phyloP scores from a whole-genome alignment of 1,139 yeast genomes.

The Yamadazyma diospyri region DNA sequence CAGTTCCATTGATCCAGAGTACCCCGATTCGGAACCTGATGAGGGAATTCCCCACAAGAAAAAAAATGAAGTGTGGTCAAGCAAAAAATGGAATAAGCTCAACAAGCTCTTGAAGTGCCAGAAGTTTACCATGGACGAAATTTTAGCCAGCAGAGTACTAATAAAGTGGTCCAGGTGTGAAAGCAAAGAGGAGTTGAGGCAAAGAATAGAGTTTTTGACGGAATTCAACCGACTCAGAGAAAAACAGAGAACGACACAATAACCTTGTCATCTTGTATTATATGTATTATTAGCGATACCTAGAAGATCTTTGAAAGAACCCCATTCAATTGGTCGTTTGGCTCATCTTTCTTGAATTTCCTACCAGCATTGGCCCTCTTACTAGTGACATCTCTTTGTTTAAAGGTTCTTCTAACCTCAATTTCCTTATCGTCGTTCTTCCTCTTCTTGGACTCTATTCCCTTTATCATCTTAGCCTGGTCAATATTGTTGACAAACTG shows the following conservation, averaged over 20 bases:
- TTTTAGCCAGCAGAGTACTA: slow-evolving; percentile 22
- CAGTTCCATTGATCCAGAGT: slow-evolving; percentile 6
- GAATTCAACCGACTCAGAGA: slow-evolving; percentile 12
- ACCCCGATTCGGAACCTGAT: slow-evolving; percentile 6
- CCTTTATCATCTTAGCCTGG: slow-evolving; percentile 73
- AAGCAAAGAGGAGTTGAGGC: slow-evolving; percentile 19
- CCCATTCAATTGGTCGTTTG: slow-evolving; percentile 40
- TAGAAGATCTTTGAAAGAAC: slow-evolving; percentile 40
- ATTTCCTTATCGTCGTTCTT: slow-evolving; percentile 20
- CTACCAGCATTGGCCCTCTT: slow-evolving; percentile 61
- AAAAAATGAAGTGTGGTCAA: slow-evolving; percentile 18
- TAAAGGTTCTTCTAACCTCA: slow-evolving; percentile 51
- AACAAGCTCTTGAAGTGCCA: slow-evolving; percentile 19
- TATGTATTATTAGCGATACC: slow-evolving; percentile 4
- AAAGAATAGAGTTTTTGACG: slow-evolving; percentile 22
- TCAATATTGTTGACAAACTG: slow-evolving; percentile 82
- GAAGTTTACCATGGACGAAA: slow-evolving; percentile 17
- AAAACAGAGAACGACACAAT: neutral
- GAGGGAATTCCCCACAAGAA: neutral
- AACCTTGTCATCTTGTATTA: too few relatives aligned
- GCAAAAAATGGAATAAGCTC: slow-evolving; percentile 23
- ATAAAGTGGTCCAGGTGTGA: slow-evolving; percentile 19
- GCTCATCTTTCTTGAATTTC: slow-evolving; percentile 44
- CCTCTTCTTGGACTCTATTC: slow-evolving; percentile 54
- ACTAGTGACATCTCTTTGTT: slow-evolving; percentile 62